phyloP scores from a whole-genome alignment of 139 green algal genomes.

The Raphidocelis subcapitata region DNA sequence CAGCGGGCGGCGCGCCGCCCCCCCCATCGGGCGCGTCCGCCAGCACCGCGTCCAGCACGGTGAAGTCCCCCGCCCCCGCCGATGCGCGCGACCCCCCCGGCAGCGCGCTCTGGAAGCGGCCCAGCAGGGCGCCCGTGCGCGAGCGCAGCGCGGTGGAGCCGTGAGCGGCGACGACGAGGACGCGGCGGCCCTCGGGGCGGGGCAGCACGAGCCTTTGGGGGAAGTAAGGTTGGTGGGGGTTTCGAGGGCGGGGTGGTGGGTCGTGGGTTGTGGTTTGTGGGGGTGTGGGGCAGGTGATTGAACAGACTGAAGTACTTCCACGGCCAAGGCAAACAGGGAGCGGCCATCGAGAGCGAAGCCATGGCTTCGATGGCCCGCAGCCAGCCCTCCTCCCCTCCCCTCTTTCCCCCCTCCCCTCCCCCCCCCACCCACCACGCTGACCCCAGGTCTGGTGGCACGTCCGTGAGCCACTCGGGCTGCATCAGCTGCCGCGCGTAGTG shows the following conservation, averaged over 20 bases:
- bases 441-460: conserved; percentile 73
- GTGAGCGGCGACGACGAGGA: conserved; percentile 66
- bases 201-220: conserved; percentile 80
- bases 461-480: conserved; percentile 89
- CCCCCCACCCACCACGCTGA: conserved; percentile 58
- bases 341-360: too few relatives aligned
- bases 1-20: neutral
- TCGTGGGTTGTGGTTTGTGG: too few relatives aligned
- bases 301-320: too few relatives aligned
- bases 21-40: neutral
- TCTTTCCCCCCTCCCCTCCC: too few relatives aligned
- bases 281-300: too few relatives aligned
- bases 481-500: conserved; percentile 78
- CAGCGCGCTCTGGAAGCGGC: conserved; percentile 29
- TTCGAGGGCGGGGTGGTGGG: too few relatives aligned
- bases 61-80: conserved; percentile 39
- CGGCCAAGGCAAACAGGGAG: too few relatives aligned
- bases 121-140: conserved; percentile 34
- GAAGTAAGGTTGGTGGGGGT: too few relatives aligned
- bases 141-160: conserved; percentile 45
- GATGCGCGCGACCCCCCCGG: conserved; percentile 13
- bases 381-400: too few relatives aligned
- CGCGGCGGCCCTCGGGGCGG: conserved; percentile 83
- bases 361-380: too few relatives aligned
- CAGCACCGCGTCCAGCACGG: conserved; percentile 85